phyloP scores from a whole-genome alignment of 768 basidiomycete species.

The Pisolithus albus region DNA sequence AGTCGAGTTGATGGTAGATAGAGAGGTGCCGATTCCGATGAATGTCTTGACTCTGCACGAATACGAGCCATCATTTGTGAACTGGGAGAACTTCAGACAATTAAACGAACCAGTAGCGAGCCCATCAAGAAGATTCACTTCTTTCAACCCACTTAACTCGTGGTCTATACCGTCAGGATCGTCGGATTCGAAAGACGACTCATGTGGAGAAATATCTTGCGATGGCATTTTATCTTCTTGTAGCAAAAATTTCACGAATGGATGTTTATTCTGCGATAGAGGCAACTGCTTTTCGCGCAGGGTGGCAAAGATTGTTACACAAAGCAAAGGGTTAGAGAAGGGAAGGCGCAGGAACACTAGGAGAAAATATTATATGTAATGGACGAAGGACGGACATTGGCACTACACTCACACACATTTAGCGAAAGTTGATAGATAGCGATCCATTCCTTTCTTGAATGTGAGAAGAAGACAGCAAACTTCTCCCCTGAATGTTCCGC shows the following conservation, averaged over 20 bases:
- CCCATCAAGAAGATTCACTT: conserved; percentile 64
- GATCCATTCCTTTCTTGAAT: conserved; percentile 58
- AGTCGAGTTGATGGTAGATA: conserved; percentile 65
- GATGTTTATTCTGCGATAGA: conserved; percentile 33
- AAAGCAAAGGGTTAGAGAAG: conserved; percentile 69
- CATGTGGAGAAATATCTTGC: conserved; percentile 4
- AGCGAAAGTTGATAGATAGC: conserved; percentile 72
- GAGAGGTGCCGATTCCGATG: conserved; percentile 29
- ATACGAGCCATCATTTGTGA: not conserved
- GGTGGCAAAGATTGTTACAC: conserved; percentile 79
- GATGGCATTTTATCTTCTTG: conserved; percentile 11
- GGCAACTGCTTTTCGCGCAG: conserved; percentile 71
- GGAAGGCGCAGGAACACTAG: conserved; percentile 69
- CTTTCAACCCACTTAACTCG: conserved; percentile 47
- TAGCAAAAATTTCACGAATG: conserved; percentile 25
- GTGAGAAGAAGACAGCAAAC: conserved; percentile 64
- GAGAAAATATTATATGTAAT: not conserved
- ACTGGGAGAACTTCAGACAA: not conserved
- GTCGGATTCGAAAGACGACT: conserved; percentile 1
- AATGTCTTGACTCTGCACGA: conserved; percentile 40
- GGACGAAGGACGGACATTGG: not conserved
- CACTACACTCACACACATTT: conserved; percentile 63
- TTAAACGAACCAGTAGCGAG: conserved; percentile 49
- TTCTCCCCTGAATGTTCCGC: conserved; percentile 42
- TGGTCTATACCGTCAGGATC: conserved; percentile 30